Evolutionary conservation across 1,284 basidiomycete species (phyloP).

Genomic region (Singerocomus inundabilis): DNA sequence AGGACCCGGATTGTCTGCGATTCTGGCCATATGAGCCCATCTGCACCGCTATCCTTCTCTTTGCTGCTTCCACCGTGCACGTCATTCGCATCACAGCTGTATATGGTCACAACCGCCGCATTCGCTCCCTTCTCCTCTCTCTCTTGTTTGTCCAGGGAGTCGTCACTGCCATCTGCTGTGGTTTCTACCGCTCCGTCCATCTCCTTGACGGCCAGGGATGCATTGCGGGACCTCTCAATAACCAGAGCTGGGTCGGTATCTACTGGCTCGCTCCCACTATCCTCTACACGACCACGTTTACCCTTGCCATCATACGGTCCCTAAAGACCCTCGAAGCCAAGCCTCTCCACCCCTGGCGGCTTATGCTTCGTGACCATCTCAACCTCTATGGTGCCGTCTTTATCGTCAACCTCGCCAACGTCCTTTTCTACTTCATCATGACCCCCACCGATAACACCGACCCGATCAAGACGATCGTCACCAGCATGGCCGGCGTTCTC

Average conservation of each 20-base stretch:
- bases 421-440: conserved; percentile 80
- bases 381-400: conserved; percentile 79
- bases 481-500: conserved; percentile 76
- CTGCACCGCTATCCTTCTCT: conserved; percentile 72
- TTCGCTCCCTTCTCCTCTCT: conserved; percentile 54
- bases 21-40: conserved; percentile 84
- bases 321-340: conserved; percentile 58
- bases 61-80: conserved; percentile 51
- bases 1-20: conserved; percentile 51
- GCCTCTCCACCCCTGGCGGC: conserved; percentile 66
- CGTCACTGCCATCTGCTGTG: conserved; percentile 66
- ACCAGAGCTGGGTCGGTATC: conserved; percentile 67
- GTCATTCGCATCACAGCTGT: conserved; percentile 48
- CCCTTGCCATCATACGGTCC: conserved; percentile 63
- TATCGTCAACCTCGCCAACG: conserved; percentile 74
- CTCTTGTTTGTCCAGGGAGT: conserved; percentile 67
- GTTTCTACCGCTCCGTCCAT: conserved; percentile 73
- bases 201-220: conserved; percentile 71
- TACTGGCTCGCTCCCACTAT: conserved; percentile 78
- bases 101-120: conserved; percentile 56
- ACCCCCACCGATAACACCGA: conserved; percentile 58
- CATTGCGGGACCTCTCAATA: conserved; percentile 73
- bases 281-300: conserved; percentile 53
- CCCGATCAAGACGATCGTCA: conserved; percentile 76
- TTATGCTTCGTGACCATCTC: conserved; percentile 83